Conservation (phyloP, 495 filamentous ascomycete species). For the Penicillium canescens region DNA sequence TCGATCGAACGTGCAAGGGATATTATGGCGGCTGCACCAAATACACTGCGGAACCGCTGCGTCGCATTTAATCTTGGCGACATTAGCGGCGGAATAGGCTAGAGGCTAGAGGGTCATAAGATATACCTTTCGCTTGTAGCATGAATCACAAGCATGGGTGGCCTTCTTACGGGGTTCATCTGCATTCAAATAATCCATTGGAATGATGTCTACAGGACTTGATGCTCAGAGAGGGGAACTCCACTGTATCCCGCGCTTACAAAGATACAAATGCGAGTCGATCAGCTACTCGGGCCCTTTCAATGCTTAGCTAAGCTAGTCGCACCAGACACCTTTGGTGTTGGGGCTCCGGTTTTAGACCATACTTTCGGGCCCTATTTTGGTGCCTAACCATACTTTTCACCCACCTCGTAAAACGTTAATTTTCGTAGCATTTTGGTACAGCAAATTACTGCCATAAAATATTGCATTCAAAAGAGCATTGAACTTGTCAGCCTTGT, state of each 20-base stretch:
- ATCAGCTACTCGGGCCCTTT: too few species aligned
- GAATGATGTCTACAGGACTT: background rate
- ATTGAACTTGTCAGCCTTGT: too few species aligned
- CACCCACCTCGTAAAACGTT: too few species aligned
- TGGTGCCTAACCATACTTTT: too few species aligned
- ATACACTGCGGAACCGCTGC: slow-evolving; percentile 44
- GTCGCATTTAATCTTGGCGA: slow-evolving; percentile 53
- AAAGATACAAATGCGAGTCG: background rate
- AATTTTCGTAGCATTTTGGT: too few species aligned
- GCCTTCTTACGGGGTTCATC: slow-evolving; percentile 28
- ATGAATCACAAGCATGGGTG: slow-evolving; percentile 50
- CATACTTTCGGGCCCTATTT: too few species aligned
- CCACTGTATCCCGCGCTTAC: slow-evolving; percentile 16
- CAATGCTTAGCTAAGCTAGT: too few species aligned
- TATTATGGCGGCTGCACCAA: slow-evolving; percentile 54
- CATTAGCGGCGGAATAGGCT: background rate
- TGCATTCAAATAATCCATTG: slow-evolving; percentile 14
- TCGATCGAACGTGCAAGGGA: slow-evolving; percentile 49
- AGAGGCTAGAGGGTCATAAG: background rate
- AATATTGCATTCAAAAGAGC: too few species aligned
- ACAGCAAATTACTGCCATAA: too few species aligned
- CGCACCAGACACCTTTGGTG: too few species aligned
- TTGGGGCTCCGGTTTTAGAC: too few species aligned
- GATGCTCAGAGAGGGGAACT: slow-evolving; percentile 1
- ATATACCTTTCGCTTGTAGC: slow-evolving; percentile 49